Percentiles rank a stretch among this genome's conserved stretches.
Conservation (phyloP, 2,329 filamentous ascomycete genomes). For the Capronia coronata region DNA sequence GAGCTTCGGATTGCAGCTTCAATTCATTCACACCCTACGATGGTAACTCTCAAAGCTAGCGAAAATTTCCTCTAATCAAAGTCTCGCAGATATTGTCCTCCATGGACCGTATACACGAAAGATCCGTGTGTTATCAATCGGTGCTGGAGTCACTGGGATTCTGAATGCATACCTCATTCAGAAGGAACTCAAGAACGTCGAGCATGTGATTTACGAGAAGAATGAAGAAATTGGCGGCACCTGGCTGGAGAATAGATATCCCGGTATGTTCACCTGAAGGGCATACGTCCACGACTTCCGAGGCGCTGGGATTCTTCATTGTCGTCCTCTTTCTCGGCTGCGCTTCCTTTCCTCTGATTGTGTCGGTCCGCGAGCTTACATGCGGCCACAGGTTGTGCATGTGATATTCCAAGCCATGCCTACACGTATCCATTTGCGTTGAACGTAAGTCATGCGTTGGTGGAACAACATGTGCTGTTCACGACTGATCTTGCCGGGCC, state of each 20-base stretch:
- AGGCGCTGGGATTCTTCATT: too few species aligned
- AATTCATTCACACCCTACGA: too few species aligned
- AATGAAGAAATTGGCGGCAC: constrained; percentile 33
- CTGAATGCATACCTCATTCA: constrained; percentile 56
- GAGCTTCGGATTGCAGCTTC: constrained; percentile 7
- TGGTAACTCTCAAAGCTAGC: too few species aligned
- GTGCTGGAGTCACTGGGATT: constrained; percentile 47
- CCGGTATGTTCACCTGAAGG: too few species aligned
- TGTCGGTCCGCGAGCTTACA: too few species aligned
- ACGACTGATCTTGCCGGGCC: too few species aligned
- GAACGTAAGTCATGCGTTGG: constrained; percentile 36
- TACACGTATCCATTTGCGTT: constrained; percentile 43
- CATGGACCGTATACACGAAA: constrained; percentile 33
- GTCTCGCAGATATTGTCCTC: constrained; percentile 26
- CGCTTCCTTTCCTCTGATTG: too few species aligned
- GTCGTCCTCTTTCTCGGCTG: too few species aligned
- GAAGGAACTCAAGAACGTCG: constrained; percentile 25
- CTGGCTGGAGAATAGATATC: constrained; percentile 34
- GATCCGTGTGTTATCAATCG: constrained; percentile 44
- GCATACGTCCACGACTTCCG: too few species aligned
- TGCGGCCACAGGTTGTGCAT: constrained; percentile 38
- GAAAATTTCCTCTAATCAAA: too few species aligned
- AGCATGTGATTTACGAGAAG: constrained; percentile 31
- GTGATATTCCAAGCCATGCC: constrained; percentile 43
- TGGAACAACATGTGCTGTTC: too few species aligned